Conservation (phyloP, 805 yeast genomes). For the Candida arabinofermentans region DNA sequence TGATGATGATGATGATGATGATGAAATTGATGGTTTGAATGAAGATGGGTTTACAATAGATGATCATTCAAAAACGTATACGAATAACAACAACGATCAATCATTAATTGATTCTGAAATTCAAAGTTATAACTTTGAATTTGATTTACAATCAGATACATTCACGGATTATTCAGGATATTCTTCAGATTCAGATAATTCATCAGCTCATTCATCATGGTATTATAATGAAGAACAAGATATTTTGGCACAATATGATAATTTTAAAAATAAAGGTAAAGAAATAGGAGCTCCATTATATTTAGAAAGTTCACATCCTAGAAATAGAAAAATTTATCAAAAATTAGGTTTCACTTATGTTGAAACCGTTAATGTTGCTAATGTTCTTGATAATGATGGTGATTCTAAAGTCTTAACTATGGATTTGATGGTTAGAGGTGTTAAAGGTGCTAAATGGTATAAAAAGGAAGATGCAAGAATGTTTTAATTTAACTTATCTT, state of each 20-base stretch:
- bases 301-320: constrained; percentile 54
- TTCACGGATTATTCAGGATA: constrained; percentile 34
- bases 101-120: constrained; percentile 31
- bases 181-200: constrained; percentile 29
- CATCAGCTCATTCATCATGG: constrained; percentile 33
- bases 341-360: constrained; percentile 48
- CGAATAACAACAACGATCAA: constrained; percentile 19
- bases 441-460: constrained; percentile 33
- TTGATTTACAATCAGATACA: constrained; percentile 31
- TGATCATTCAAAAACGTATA: too few species aligned
- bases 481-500: background rate
- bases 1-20: constrained; percentile 18
- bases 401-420: constrained; percentile 26
- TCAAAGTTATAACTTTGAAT: constrained; percentile 30
- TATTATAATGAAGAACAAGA: constrained; percentile 34
- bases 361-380: constrained; percentile 33
- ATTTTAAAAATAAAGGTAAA: constrained; percentile 26
- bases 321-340: constrained; percentile 48
- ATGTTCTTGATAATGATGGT: constrained; percentile 26
- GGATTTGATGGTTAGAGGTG: constrained; percentile 38
- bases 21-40: constrained; percentile 12
- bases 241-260: constrained; percentile 30
- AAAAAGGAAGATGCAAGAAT: constrained; percentile 10
- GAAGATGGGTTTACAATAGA: too few species aligned
- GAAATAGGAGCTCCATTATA: constrained; percentile 37